Evolutionary conservation across 2,329 filamentous ascomycete genomes (phyloP).

Genomic region (Calonectria honghensis): DNA sequence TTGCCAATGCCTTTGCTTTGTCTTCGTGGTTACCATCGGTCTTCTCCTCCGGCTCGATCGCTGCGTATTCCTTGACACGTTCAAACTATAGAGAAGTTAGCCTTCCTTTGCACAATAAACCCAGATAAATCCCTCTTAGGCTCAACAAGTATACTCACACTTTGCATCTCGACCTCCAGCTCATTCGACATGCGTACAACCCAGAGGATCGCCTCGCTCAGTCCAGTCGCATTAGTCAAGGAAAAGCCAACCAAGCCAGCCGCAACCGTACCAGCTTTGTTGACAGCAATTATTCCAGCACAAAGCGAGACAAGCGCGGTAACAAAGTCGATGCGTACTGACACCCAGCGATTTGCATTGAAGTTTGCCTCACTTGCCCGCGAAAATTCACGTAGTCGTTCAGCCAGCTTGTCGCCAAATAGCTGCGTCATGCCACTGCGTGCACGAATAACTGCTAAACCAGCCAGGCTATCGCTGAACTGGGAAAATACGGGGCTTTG

Average conservation of each 20-base stretch:
- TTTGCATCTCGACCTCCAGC: slow-evolving; percentile 74
- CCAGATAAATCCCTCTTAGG: not conserved
- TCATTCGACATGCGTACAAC: slow-evolving; percentile 73
- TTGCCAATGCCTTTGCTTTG: slow-evolving; percentile 56
- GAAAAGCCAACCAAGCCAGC: slow-evolving; percentile 75
- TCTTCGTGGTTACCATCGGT: slow-evolving; percentile 64
- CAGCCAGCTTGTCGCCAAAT: slow-evolving; percentile 69
- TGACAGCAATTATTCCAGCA: slow-evolving; percentile 72
- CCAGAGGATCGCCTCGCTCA: slow-evolving; percentile 71
- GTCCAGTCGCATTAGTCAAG: slow-evolving; percentile 72
- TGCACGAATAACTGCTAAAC: slow-evolving; percentile 71
- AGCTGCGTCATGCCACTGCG: slow-evolving; percentile 66
- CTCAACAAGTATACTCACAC: slow-evolving; percentile 59
- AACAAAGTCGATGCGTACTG: slow-evolving; percentile 71
- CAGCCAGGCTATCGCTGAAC: slow-evolving; percentile 71
- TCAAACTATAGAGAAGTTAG: slow-evolving; percentile 62
- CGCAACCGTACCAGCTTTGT: slow-evolving; percentile 66
- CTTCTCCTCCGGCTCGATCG: slow-evolving; percentile 62
- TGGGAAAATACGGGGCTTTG: slow-evolving; percentile 74
- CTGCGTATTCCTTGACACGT: slow-evolving; percentile 69
- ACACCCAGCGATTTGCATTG: slow-evolving; percentile 75
- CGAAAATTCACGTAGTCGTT: slow-evolving; percentile 68
- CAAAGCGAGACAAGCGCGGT: slow-evolving; percentile 70
- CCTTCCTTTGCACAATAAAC: not conserved
- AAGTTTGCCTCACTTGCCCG: slow-evolving; percentile 69